These are phyloP conservation scores for Platanthera guangdongensis DNA, from an alignment of 106 monocot genomes.

Conservation along the genomic window DNA sequence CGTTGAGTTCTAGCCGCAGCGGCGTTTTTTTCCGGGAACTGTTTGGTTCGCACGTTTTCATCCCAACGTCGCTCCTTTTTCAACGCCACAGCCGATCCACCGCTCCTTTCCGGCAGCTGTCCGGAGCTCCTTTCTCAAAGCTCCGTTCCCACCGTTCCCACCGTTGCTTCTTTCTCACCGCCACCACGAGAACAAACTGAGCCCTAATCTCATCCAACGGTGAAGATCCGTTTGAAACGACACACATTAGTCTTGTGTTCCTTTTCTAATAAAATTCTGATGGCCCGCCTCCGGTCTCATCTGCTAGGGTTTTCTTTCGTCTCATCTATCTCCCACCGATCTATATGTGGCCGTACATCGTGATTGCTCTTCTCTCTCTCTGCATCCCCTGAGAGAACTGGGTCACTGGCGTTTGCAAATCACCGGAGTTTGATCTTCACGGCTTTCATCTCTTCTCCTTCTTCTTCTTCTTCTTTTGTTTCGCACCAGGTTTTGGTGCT, in stretches of 20 bases:
- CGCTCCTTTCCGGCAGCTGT: too few species aligned
- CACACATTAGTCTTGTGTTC: not conserved
- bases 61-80: too few species aligned
- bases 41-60: too few species aligned
- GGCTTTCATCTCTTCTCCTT: not conserved
- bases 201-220: constrained; percentile 1
- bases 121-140: too few species aligned
- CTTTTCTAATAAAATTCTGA: not conserved
- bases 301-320: not conserved
- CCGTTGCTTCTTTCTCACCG: too few species aligned
- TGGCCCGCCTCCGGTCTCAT: not conserved
- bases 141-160: too few species aligned
- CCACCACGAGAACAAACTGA: too few species aligned
- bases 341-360: not conserved
- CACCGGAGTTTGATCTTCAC: not conserved
- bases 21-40: too few species aligned
- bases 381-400: not conserved
- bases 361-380: not conserved
- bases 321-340: not conserved
- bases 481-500: not conserved
- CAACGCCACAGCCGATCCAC: too few species aligned
- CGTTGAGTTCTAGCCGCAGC: too few species aligned
- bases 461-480: not conserved
- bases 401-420: not conserved
- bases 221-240: not conserved